These are phyloP conservation scores for Venturia carpophila DNA, from an alignment of 2,329 filamentous ascomycete genomes.

Conservation along the genomic window DNA sequence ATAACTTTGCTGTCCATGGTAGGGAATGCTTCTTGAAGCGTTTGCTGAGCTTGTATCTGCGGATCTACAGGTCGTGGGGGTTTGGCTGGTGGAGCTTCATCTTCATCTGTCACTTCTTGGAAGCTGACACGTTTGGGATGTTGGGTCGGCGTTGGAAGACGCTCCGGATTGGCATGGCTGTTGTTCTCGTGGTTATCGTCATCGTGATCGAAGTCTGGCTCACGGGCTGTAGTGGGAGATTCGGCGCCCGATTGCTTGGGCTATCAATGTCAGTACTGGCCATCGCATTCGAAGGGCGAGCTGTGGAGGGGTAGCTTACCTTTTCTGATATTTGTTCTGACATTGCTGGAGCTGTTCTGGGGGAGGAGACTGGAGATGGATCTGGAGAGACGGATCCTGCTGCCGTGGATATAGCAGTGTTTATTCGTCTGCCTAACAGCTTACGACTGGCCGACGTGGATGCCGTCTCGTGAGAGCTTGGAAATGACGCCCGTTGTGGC, in stretches of 20 bases:
- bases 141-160: slow-evolving; percentile 34
- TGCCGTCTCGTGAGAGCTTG: neutral
- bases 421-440: slow-evolving; percentile 13
- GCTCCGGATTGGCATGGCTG: slow-evolving; percentile 26
- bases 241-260: slow-evolving; percentile 23
- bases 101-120: slow-evolving; percentile 43
- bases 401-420: neutral
- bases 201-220: slow-evolving; percentile 51
- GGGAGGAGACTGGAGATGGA: neutral
- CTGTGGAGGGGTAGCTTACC: neutral
- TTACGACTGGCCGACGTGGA: slow-evolving; percentile 12
- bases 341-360: neutral
- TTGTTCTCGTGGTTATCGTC: slow-evolving; percentile 49
- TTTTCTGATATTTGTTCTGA: slow-evolving; percentile 16
- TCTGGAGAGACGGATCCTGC: neutral
- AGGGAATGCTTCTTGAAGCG: slow-evolving; percentile 89
- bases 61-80: slow-evolving; percentile 77
- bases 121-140: slow-evolving; percentile 41
- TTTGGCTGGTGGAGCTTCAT: slow-evolving; percentile 58
- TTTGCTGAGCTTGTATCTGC: slow-evolving; percentile 76
- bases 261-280: neutral
- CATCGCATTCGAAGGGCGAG: neutral
- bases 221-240: slow-evolving; percentile 32
- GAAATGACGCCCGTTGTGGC: slow-evolving; percentile 7
- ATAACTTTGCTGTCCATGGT: slow-evolving; percentile 71